These are phyloP conservation scores for Tothia fuscella DNA, from an alignment of 2,329 filamentous ascomycete species.

Conservation along the genomic window DNA sequence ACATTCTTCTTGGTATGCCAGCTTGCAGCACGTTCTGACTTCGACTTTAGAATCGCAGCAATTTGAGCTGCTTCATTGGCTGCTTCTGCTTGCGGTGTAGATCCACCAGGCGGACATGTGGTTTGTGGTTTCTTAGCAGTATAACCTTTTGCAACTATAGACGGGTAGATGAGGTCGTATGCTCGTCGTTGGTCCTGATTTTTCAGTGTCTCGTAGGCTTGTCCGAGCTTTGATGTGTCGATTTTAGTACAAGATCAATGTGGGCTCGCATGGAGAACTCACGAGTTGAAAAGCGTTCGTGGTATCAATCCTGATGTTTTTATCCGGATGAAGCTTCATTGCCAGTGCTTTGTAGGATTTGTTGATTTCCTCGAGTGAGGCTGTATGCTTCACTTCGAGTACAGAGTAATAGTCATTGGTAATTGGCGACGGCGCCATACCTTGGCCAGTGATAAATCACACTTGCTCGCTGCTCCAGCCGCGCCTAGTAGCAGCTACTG, in stretches of 20 bases:
- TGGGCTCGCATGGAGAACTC: constrained; percentile 13
- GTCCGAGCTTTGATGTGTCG: constrained; percentile 18
- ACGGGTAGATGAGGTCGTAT: constrained; percentile 25
- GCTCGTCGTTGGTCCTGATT: constrained; percentile 20
- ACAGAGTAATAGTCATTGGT: constrained; percentile 25
- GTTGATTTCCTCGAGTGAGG: constrained; percentile 18
- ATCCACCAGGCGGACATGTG: not conserved
- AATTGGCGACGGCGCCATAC: constrained; percentile 19
- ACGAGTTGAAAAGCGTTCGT: constrained; percentile 26
- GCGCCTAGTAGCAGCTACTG: too few species aligned
- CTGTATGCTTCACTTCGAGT: constrained; percentile 21
- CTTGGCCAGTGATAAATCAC: too few species aligned
- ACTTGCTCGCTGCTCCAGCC: too few species aligned
- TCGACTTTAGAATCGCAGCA: constrained; percentile 17
- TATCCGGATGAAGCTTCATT: constrained; percentile 25
- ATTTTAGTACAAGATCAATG: not conserved
- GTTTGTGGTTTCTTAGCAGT: constrained; percentile 7
- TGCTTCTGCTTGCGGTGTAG: constrained; percentile 12
- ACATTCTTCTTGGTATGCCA: constrained; percentile 16
- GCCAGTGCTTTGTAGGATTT: constrained; percentile 25
- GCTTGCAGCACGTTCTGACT: constrained; percentile 16
- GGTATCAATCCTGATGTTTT: constrained; percentile 19
- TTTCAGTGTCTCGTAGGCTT: constrained; percentile 27
- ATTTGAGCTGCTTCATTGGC: constrained; percentile 18
- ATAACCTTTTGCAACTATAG: constrained; percentile 13